Evolutionary conservation across 2,329 filamentous ascomycete species (phyloP).

Genomic region (Lachnellula cervina): DNA sequence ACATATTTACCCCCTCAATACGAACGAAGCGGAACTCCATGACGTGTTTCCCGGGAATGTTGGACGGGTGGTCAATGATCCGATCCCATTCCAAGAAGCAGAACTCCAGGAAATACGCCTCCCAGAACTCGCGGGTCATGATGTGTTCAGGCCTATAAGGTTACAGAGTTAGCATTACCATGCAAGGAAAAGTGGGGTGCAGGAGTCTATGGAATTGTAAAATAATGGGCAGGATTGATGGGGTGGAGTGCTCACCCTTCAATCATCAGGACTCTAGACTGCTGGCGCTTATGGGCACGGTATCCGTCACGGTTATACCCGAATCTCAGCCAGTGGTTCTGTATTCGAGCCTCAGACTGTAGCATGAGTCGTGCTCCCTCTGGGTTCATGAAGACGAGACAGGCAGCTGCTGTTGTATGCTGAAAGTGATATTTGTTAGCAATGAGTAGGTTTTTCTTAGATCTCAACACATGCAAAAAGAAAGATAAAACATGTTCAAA

Average conservation of each 20-base stretch:
- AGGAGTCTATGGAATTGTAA: too few relatives aligned
- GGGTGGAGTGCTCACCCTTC: neutral
- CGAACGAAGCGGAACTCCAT: conserved; percentile 8
- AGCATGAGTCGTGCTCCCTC: neutral
- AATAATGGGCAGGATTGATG: too few relatives aligned
- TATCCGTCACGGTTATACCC: conserved; percentile 1
- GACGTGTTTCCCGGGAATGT: neutral
- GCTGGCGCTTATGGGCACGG: neutral
- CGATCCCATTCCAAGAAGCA: conserved; percentile 3
- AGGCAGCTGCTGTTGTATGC: neutral
- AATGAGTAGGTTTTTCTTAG: too few relatives aligned
- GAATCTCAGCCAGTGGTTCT: neutral
- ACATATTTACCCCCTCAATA: neutral
- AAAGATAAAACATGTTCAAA: too few relatives aligned
- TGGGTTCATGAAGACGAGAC: neutral
- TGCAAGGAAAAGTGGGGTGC: too few relatives aligned
- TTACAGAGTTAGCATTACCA: neutral
- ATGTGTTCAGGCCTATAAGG: neutral
- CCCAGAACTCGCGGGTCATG: conserved; percentile 1
- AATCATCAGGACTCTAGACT: neutral
- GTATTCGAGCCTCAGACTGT: neutral
- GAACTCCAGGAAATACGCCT: neutral
- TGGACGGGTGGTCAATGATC: neutral
- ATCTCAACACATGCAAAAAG: too few relatives aligned
- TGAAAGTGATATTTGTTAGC: too few relatives aligned